Base-by-base conservation (phyloP, 2,329 filamentous ascomycete species). In the Cryphonectria nitschkei region DNA sequence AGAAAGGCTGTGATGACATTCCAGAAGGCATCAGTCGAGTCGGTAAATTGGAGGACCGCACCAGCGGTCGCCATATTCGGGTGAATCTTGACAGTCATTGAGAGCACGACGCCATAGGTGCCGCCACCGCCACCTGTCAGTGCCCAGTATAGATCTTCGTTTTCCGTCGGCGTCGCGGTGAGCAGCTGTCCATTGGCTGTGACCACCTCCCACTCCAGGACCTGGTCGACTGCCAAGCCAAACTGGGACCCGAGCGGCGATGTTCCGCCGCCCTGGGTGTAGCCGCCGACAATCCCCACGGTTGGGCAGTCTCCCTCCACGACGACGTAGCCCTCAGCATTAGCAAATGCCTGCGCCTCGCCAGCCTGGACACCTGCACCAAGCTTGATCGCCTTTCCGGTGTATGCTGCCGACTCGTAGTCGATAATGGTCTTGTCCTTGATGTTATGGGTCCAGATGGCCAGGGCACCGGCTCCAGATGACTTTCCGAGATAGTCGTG, bases 61-160 rank as follows among this genome's bases (percentile, higher is more conserved):
- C 66, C 67, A n/a, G 32, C 67, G 1, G 56, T 66, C 2, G 60
- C 43, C 66, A 61, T 50, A 7, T 58, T 60, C 5, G 41, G 76
- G 72, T 85, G 79, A 0, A 82, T 80, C 73, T 84, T 85, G n/a
- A 81, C 77, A 1, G 84, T 86, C 76, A 87, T 79, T 3, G 83
- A 85, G 32, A 80, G 76, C 6, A 87, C 82, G 2, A 87, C 78
- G 1, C 81, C 85, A 71, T 84, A 87, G 5, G 81, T 86, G 4
- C 84, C 84, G 13, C 81, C 82, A 2, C 86, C 84, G 5, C 85
- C 84, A 9, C 84, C 84, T 61, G 79, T 78, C 3, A 86, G 76
- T 11, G 85, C 86, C 85, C 85, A 88, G 76, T 85, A 87, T 2
- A 88, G 77, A 67, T 87, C 85, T 0, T 78, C 67, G 65, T 87